A percentile compares a stretch with the other conserved stretches of the same genome.
These are phyloP conservation scores for Spiraea crenata DNA, from an alignment of 331 rosid species.

Conservation along the genomic window DNA sequence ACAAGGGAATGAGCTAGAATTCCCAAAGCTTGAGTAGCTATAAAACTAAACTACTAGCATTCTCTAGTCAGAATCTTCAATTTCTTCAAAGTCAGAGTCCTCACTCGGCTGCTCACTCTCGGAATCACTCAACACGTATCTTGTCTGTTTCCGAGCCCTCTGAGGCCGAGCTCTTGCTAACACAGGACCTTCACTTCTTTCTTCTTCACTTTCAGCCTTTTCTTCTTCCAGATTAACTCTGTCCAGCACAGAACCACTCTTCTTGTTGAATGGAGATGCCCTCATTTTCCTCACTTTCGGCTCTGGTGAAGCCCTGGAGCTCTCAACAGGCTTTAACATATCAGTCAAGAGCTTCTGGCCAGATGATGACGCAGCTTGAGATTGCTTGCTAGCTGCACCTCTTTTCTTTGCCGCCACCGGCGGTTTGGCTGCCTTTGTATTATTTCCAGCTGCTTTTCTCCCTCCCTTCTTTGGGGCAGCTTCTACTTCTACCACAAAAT, in stretches of 20 bases:
- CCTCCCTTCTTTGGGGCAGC: slow-evolving; percentile 53
- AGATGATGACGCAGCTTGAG: slow-evolving; percentile 26
- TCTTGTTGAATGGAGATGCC: slow-evolving; percentile 82
- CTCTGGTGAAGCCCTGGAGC: slow-evolving; percentile 60
- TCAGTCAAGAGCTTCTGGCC: slow-evolving; percentile 72
- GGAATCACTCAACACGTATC: slow-evolving; percentile 59
- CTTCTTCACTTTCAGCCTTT: slow-evolving; percentile 34
- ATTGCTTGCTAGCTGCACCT: slow-evolving; percentile 35
- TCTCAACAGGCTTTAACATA: slow-evolving; percentile 56
- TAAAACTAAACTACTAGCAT: slow-evolving; percentile 10
- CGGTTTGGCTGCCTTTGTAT: slow-evolving; percentile 41
- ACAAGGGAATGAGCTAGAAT: slow-evolving; percentile 17
- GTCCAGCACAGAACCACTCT: slow-evolving; percentile 64
- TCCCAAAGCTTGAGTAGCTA: neutral
- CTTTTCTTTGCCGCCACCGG: slow-evolving; percentile 46
- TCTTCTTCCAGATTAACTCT: slow-evolving; percentile 34
- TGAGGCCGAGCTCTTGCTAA: slow-evolving; percentile 56
- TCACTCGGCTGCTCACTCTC: slow-evolving; percentile 50
- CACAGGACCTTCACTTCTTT: slow-evolving; percentile 36
- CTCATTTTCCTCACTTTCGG: slow-evolving; percentile 89
- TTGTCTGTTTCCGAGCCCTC: slow-evolving; percentile 52
- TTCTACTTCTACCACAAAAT: slow-evolving; percentile 34
- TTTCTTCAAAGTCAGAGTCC: slow-evolving; percentile 52
- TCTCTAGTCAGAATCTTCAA: slow-evolving; percentile 47
- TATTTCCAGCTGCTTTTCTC: slow-evolving; percentile 51